Base-by-base conservation (phyloP, 805 yeast species). In the Myxozyma melibiosi region DNA sequence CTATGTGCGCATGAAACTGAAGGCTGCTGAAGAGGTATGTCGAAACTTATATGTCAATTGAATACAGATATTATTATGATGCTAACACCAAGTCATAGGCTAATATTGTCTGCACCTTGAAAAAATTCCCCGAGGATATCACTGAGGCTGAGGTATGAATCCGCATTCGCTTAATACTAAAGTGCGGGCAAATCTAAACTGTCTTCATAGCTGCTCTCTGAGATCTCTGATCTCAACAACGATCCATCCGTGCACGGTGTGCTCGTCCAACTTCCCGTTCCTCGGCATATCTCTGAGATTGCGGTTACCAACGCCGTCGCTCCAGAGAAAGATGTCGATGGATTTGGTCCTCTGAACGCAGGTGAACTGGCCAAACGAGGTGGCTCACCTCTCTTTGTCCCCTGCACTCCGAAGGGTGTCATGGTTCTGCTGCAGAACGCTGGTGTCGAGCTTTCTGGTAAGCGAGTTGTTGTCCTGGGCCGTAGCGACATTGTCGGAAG, bases 401-500 rank as follows among this genome's bases (percentile, higher is more conserved):
- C 99, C 33, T 92, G 98, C 75, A 92, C 99, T 30, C 99, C 99
- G 51, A 84, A 85, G 73, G 98, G 98, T 56, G 83, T 90, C 66
- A 84, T 92, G 77, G 86, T 84, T 67, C 76, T 92, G 67, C 78
- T 92, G 68, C 81, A 85, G 65, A 79, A 84, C 62, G 81, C 88
- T 46, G 83, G 85, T 5, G 82, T 89, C 25, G 73, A 76, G 33
- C 75, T 90, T 55, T 70, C 81, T n/a, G 97, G 97, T 54, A 83
- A 89, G 66, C 80, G 80, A 60, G 96, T 95, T 16, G 96, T 91
- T 55, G 98, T 92, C 20, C 77, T 94, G 58, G 98, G 99, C 53
- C 83, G 98, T 70, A 88, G 96, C 16, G 97, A 92, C 70, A 92
- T 92, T 66, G 99, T 92, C 37, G 99, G 99, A 55, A 84, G 88